phyloP scores from a whole-genome alignment of 139 green algal species.

The Microglena sp. region DNA sequence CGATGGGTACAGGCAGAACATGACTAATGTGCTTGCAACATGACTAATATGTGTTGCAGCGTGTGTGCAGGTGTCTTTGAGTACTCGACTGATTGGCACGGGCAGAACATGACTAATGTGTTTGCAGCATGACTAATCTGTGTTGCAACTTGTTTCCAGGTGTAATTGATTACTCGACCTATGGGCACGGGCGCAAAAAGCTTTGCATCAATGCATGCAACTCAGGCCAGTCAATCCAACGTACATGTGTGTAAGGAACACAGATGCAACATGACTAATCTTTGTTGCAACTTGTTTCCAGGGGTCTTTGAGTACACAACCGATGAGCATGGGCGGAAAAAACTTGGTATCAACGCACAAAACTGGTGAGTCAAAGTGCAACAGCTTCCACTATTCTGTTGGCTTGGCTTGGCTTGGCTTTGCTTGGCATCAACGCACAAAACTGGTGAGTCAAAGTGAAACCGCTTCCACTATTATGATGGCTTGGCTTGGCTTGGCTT shows the following conservation, averaged over 20 bases:
- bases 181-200: too few relatives aligned
- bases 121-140: not conserved
- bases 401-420: not conserved
- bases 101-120: too few relatives aligned
- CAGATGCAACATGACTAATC: not conserved
- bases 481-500: not conserved
- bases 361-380: constrained; percentile 99
- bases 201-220: not conserved
- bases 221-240: not conserved
- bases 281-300: constrained; percentile 8
- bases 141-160: too few relatives aligned
- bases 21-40: too few relatives aligned
- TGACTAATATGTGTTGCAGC: too few relatives aligned
- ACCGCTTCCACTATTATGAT: not conserved
- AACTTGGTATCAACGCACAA: constrained; percentile 86
- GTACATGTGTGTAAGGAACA: not conserved
- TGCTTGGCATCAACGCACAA: not conserved
- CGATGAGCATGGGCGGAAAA: constrained; percentile 25
- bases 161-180: too few relatives aligned
- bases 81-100: too few relatives aligned
- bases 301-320: constrained; percentile 84
- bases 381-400: constrained; percentile 37
- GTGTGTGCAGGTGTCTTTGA: too few relatives aligned
- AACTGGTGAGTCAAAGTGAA: not conserved
- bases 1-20: too few relatives aligned